Evolutionary conservation across 345 rosid genomes (phyloP).

Genomic region (Reutealis trisperma): DNA sequence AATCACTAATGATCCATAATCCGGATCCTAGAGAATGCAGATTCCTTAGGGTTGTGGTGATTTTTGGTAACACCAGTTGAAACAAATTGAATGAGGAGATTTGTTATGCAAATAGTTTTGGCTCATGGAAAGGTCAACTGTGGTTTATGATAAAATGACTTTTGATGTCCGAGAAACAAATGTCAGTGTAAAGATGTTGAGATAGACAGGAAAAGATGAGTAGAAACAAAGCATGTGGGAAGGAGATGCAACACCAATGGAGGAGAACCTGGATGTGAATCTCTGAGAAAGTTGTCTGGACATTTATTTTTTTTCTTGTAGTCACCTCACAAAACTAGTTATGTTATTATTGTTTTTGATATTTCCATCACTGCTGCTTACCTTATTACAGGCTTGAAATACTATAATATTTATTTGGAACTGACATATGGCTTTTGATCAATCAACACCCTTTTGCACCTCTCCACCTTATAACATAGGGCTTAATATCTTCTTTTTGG

Average conservation of each 20-base stretch:
- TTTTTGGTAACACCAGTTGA: no score
- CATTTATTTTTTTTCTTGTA: background rate
- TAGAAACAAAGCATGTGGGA: background rate
- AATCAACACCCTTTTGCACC: background rate
- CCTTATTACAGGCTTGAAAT: background rate
- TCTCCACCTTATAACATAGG: background rate
- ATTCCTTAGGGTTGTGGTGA: no score
- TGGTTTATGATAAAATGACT: background rate
- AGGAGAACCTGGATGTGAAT: no score
- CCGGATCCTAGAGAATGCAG: no score
- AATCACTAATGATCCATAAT: no score
- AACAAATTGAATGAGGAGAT: background rate
- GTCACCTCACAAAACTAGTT: background rate
- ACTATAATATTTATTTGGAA: background rate
- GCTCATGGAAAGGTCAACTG: background rate
- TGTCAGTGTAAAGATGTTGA: background rate
- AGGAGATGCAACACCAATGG: background rate
- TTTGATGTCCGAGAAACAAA: slow-evolving; percentile 1
- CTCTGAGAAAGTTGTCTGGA: background rate
- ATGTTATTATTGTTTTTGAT: background rate
- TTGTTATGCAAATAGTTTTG: background rate
- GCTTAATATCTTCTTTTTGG: background rate
- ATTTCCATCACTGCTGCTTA: background rate
- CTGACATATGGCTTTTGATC: background rate
- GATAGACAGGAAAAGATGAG: background rate